phyloP scores from a whole-genome alignment of 2,329 filamentous ascomycete genomes.

The Xylariaceae sp. region DNA sequence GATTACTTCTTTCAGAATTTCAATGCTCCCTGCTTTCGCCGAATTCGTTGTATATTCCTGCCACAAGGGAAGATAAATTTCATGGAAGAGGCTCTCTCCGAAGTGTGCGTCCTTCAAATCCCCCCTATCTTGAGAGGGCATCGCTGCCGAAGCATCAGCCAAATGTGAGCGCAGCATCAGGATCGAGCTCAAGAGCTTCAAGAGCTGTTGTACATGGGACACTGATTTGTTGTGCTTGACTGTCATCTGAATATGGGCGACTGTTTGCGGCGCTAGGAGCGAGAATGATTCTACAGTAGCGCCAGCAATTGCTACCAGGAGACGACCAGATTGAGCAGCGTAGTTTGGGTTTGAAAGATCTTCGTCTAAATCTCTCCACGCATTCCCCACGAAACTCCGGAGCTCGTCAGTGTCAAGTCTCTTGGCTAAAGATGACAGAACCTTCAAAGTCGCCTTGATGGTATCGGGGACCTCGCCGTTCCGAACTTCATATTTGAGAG shows the following conservation, averaged over 20 bases:
- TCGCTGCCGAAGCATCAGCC: constrained; percentile 7
- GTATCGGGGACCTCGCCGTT: constrained; percentile 57
- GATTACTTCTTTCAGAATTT: constrained; percentile 21
- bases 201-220: constrained; percentile 46
- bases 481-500: constrained; percentile 60
- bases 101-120: constrained; percentile 25
- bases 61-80: constrained; percentile 24
- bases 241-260: constrained; percentile 45
- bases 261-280: constrained; percentile 40
- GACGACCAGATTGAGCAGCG: constrained; percentile 45
- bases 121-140: neutral
- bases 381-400: constrained; percentile 40
- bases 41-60: constrained; percentile 13
- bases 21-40: constrained; percentile 15
- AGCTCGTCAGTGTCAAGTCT: constrained; percentile 41
- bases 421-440: constrained; percentile 45
- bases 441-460: constrained; percentile 51
- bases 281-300: constrained; percentile 45
- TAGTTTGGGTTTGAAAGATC: constrained; percentile 52
- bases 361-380: constrained; percentile 49
- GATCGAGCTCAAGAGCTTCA: constrained; percentile 47
- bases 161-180: constrained; percentile 29
- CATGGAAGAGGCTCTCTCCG: constrained; percentile 24
- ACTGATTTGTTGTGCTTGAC: constrained; percentile 46
- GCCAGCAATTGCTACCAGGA: constrained; percentile 47